phyloP scores from a whole-genome alignment of 1,284 basidiomycete genomes.

The Sporisorium iseilematis-ciliati region DNA sequence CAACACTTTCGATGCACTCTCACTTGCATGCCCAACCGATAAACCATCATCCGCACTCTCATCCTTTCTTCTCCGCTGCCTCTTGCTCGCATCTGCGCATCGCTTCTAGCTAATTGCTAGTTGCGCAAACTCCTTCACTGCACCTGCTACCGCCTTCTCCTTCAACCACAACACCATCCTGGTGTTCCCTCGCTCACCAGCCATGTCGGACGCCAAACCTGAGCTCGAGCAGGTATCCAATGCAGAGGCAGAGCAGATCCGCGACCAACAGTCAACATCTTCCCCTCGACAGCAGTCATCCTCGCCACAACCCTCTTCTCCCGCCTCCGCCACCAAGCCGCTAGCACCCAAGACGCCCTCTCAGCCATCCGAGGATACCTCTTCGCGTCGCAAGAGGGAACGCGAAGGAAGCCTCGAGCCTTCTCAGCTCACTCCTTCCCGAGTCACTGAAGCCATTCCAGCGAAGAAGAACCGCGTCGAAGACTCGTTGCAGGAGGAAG shows the following conservation, averaged over 20 bases:
- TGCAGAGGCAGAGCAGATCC: constrained; percentile 11
- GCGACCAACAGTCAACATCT: constrained; percentile 14
- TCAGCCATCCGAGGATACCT: constrained; percentile 36
- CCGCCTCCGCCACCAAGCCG: constrained; percentile 16
- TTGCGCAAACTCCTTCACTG: background rate
- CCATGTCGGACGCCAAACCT: constrained; percentile 27
- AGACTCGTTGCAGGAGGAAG: constrained; percentile 34
- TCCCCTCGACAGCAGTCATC: constrained; percentile 20
- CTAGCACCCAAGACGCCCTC: constrained; percentile 18
- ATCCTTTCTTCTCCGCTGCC: background rate
- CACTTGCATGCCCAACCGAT: constrained; percentile 1
- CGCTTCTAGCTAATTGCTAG: background rate
- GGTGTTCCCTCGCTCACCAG: constrained; percentile 1
- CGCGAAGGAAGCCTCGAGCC: constrained; percentile 62
- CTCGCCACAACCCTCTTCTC: constrained; percentile 17
- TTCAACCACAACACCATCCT: background rate
- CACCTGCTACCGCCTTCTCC: background rate
- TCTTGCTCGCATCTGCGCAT: constrained; percentile 1
- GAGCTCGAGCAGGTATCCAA: constrained; percentile 9
- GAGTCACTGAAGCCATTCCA: constrained; percentile 43
- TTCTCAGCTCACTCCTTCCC: constrained; percentile 30
- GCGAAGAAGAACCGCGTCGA: constrained; percentile 62
- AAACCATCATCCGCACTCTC: background rate
- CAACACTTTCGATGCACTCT: background rate
- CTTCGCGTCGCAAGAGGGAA: constrained; percentile 54